These are phyloP conservation scores for Ceratocystis cubensis DNA, from an alignment of 2,329 filamentous ascomycete genomes.

Conservation along the genomic window DNA sequence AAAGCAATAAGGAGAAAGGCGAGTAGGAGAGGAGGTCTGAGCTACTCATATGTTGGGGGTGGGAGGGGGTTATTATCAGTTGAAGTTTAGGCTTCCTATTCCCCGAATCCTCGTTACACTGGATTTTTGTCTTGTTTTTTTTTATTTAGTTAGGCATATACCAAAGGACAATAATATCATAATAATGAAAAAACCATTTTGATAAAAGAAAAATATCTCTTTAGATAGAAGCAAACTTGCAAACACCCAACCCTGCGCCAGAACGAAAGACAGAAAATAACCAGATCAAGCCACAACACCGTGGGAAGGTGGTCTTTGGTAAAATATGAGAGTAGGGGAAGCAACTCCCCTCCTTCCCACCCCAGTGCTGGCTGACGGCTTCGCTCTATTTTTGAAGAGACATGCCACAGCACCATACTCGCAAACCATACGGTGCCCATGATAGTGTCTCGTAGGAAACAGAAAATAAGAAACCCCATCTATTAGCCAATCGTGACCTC, in stretches of 20 bases:
- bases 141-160: not conserved
- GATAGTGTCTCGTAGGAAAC: not conserved
- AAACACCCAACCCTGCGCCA: conserved; percentile 18
- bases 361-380: conserved; percentile 1
- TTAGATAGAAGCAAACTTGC: conserved; percentile 16
- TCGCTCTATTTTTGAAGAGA: not conserved
- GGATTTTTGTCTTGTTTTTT: too few species aligned
- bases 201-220: conserved; percentile 10
- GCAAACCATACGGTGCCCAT: too few species aligned
- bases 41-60: not conserved
- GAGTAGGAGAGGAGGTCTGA: not conserved
- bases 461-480: conserved; percentile 23
- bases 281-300: conserved; percentile 3
- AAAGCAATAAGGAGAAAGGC: too few species aligned
- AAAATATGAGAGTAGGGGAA: not conserved
- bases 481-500: conserved; percentile 8
- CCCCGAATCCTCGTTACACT: not conserved
- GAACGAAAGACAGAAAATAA: conserved; percentile 16
- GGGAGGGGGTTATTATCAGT: not conserved
- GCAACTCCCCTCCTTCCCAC: not conserved
- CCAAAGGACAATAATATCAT: conserved; percentile 1
- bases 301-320: not conserved
- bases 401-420: not conserved
- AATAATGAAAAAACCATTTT: conserved; percentile 20
- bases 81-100: not conserved